A percentile compares a stretch with the other conserved stretches of the same genome.
Evolutionary conservation across 202 grass and related monocot species (phyloP).

Genomic region (Eragrostis tef): DNA sequence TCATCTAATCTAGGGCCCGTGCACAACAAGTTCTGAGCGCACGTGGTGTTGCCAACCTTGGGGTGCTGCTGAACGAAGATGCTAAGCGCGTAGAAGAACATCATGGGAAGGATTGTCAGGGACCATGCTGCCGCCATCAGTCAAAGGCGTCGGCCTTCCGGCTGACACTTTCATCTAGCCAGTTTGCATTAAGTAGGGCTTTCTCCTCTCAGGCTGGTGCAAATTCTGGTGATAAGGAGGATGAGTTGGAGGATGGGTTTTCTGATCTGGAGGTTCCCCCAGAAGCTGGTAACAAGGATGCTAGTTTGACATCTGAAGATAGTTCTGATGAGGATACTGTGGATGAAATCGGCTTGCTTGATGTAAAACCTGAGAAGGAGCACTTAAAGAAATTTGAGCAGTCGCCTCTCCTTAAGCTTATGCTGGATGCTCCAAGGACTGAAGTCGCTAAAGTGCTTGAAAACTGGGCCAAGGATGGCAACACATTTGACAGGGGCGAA

Average conservation of each 20-base stretch:
- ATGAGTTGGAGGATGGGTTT: constrained; percentile 72
- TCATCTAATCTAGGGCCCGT: constrained; percentile 48
- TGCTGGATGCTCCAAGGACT: constrained; percentile 46
- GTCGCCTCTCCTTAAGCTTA: constrained; percentile 51
- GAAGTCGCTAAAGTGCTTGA: constrained; percentile 44
- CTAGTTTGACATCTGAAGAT: constrained; percentile 51
- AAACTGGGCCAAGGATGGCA: constrained; percentile 71
- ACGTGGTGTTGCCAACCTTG: constrained; percentile 30
- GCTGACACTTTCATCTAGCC: constrained; percentile 40
- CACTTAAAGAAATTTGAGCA: constrained; percentile 5
- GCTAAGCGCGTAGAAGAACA: constrained; percentile 43
- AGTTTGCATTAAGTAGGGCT: constrained; percentile 49
- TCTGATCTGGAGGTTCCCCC: constrained; percentile 77
- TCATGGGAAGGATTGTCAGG: constrained; percentile 30
- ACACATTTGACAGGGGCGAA: constrained; percentile 52
- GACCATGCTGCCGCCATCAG: constrained; percentile 24
- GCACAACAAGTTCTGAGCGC: constrained; percentile 34
- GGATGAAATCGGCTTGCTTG: constrained; percentile 45
- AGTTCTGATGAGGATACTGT: constrained; percentile 55
- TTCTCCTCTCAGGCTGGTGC: constrained; percentile 69
- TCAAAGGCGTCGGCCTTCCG: constrained; percentile 44
- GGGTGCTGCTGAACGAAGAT: constrained; percentile 32
- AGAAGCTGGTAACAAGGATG: constrained; percentile 52
- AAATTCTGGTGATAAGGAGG: constrained; percentile 59
- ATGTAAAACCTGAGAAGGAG: constrained; percentile 54